phyloP scores from a whole-genome alignment of 306 rosid genomes.

The Aeschynomene evenia region DNA sequence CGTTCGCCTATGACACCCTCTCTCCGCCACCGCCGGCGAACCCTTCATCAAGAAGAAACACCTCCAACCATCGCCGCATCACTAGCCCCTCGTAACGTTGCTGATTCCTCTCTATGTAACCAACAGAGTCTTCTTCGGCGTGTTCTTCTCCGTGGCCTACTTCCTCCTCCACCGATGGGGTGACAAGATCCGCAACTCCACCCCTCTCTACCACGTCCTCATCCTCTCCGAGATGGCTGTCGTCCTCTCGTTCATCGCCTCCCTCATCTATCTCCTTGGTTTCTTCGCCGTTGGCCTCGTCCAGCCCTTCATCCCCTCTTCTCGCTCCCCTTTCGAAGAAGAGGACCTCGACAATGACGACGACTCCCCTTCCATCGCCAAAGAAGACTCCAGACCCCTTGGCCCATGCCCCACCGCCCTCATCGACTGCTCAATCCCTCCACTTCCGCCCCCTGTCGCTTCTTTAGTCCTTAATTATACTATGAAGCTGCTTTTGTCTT shows the following conservation, averaged over 20 bases:
- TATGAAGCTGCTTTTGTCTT: no score
- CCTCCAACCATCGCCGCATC: no score
- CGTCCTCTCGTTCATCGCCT: no score
- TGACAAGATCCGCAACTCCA: constrained; percentile 79
- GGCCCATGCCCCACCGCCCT: constrained; percentile 49
- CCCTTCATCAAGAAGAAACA: no score
- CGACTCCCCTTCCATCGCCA: constrained; percentile 32
- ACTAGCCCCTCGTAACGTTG: no score
- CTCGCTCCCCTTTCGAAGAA: constrained; percentile 53
- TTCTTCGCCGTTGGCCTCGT: constrained; percentile 82
- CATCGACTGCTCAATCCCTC: constrained; percentile 34
- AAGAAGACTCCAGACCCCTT: constrained; percentile 35
- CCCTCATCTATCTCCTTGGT: constrained; percentile 69
- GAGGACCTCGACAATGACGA: constrained; percentile 57
- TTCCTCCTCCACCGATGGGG: constrained; percentile 83
- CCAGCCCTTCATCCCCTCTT: constrained; percentile 34
- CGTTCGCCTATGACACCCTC: no score
- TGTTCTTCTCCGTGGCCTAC: constrained; percentile 81
- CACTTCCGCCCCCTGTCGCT: no score
- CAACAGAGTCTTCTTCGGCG: constrained; percentile 58
- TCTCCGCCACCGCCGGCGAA: no score
- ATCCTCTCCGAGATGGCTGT: constrained; percentile 61
- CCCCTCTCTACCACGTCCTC: constrained; percentile 74
- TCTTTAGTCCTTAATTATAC: no score
- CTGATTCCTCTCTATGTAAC: constrained; percentile 57